Base-by-base conservation (phyloP, 2,329 filamentous ascomycete genomes). In the Pseudopyrenochaeta lycopersici region DNA sequence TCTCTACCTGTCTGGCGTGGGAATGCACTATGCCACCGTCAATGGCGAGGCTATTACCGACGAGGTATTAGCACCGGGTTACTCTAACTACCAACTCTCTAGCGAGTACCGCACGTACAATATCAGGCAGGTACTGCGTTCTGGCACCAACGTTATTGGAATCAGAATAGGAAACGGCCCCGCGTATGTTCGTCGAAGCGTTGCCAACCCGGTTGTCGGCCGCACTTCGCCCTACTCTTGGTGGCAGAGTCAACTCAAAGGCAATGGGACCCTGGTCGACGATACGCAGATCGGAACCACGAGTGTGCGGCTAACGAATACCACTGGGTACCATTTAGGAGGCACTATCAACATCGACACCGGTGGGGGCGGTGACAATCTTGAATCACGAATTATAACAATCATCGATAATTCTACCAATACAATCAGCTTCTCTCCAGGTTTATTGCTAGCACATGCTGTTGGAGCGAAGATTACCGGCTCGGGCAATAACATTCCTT, bases 41-140 rank as follows among this genome's bases (percentile, higher is more conserved):
- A 44, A 44, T n/a, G 29, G 41, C 9, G 41, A 44, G n/a, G 21
- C 41, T 14, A 44, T 44, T 15, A 44, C 41, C 20, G 21, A 44
- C n/a, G 41, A 44, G 29, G 21, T 44, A 30, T 20, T 44, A 10
- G 41, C 41, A 5, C 41, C 41, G 15, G 41, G 41, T 15, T 44
- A 44, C 41, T 44, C 41, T 9, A 44, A 44, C n/a, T 44, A 44
- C 23, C 41, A 44, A 30, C 41, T 44, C 21, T 44, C 41, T 17
- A 44, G 20, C 41, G 41, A 44, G 29, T 44, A 44, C 23, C 41
- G 41, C 21, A 30, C 41, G 7, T 44, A 44, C 41, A 14, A 44
- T 30, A 30, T 44, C 21, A 44, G 30, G 41, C 41, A 44, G 11
- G 12, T 9, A 29, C 29, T 44, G 23, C n/a, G 20, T 44, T 44